Evolutionary conservation across 1,139 yeast species (phyloP), one percentile per base, ranked within the genome.

Genomic region (Taiozyma sp.): DNA sequence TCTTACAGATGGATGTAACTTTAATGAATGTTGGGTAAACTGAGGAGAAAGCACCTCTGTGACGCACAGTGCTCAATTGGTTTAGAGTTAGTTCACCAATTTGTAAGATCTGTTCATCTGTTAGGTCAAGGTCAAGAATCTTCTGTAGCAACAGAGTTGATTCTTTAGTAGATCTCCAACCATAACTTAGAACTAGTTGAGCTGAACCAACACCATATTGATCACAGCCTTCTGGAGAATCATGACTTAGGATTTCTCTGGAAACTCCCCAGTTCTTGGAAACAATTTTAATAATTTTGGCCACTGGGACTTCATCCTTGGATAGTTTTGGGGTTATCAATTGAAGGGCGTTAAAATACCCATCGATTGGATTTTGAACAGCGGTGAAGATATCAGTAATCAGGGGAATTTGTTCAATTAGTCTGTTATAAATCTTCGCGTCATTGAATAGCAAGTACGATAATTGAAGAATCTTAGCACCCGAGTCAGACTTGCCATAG

Each of bases 1-100:
- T 58, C 14, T 63, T 57, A 62, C 91, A 81, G 24, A 80, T 67
- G 16, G 69, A 61, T 58, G 95, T 85, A 53, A 85, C 77, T 8
- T 81, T 73, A 16, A 83, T 75, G 59, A 87, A 88, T 0, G 93
- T 80, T 1, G 97, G 96, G 57, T 87, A 84, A 0, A 91, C 85
- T 0, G 97, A 83, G 4, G 96, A 84, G 56, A 92, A 87, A 0
- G 97, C 96, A 39, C 98, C 98, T 55, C 96, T 78, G 62, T 93
- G 98, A 48, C 91, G 82, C 8, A 91, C 86, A 0, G 81, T 75
- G 4, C 89, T 78, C 44, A 92, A 70, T 64, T 92, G 96, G 13
- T 74, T 78, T 52, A 84, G 74, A 8, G 88, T 69, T 13, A 86
- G 62, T 1, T 78, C 74, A 12, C 90, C 88, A 38, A 78, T 63